Evolutionary conservation across 441 rosid species (phyloP), one percentile per base, ranked within the genome.

Genomic region (Jatropha podagrica): DNA sequence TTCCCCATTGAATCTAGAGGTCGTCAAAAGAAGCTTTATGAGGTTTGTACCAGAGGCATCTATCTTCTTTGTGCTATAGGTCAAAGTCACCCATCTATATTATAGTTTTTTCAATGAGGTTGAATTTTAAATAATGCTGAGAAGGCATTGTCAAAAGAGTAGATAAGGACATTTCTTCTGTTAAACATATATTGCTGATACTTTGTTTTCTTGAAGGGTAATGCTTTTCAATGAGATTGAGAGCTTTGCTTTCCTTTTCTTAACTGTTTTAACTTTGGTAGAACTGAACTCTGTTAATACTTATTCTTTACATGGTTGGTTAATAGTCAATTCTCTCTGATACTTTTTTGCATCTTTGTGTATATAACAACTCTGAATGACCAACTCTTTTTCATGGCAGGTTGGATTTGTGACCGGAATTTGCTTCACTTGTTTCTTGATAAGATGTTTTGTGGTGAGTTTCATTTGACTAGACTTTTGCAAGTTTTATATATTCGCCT

Each of bases 1-100:
- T 92, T 93, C 83, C 97, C 98, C 10, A 89, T 93, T 38, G 98
- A 93, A 83, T 95, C 98, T 71, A 91, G 90, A 85, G 97, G 98
- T 73, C 89, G 98, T 79, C 87, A 92, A 82, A 95, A 91, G 90
- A 95, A 95, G 79, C 97, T 95, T 72, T 86, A 89, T n/a, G 98
- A 95, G 98, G 98, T 95, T 83, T 74, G 76, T 65, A 32, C 4
- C 20, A 12, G 7, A 56, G 15, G 13, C 42, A 8, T 37, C 18
- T 51, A 14, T 65, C 44, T 56, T 55, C 27, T 56, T 18, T 11
- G 17, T 71, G 40, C 6, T 55, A 65, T 41, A 59, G 60, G 9
- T 63, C 26, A 52, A 61, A 41, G 17, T 20, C 23, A 20, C 3
- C 12, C 32, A 38, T 63, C n/a, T 51, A 52, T 52, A 52, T 48